Percentiles rank a stretch among this genome's conserved stretches.
phyloP scores from a whole-genome alignment of 2,329 filamentous ascomycete genomes.

The Proliferodiscus dingleyae region DNA sequence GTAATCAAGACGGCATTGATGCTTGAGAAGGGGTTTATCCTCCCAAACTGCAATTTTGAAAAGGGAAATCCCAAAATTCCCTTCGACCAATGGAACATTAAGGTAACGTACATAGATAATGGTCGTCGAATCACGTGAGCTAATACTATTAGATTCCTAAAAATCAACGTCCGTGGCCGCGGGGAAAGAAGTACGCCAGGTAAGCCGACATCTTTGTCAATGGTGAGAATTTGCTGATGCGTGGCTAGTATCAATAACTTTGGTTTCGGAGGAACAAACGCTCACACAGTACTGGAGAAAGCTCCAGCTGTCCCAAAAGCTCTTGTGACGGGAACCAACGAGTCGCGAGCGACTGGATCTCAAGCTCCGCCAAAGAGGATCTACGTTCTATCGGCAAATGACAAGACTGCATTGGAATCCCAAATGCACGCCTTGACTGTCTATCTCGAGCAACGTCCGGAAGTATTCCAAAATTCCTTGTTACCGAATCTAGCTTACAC shows the following conservation, averaged over 20 bases:
- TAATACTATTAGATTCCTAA: slow-evolving; percentile 30
- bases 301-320: slow-evolving; percentile 13
- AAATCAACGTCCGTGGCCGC: slow-evolving; percentile 23
- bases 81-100: slow-evolving; percentile 34
- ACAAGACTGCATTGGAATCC: slow-evolving; percentile 15
- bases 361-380: slow-evolving; percentile 13
- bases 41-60: slow-evolving; percentile 39
- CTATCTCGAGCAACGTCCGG: slow-evolving; percentile 23
- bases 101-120: slow-evolving; percentile 20
- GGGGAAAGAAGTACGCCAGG: slow-evolving; percentile 40
- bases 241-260: slow-evolving; percentile 33
- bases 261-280: slow-evolving; percentile 32
- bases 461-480: slow-evolving; percentile 22
- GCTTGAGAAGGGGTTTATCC: slow-evolving; percentile 40
- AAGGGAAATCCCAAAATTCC: slow-evolving; percentile 35
- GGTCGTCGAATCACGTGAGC: slow-evolving; percentile 28
- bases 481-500: slow-evolving; percentile 26
- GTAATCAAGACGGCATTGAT: slow-evolving; percentile 40
- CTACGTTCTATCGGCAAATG: slow-evolving; percentile 25
- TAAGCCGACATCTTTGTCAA: neutral
- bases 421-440: slow-evolving; percentile 17
- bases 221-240: neutral
- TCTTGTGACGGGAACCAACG: slow-evolving; percentile 8
- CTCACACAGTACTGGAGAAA: slow-evolving; percentile 34
- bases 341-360: slow-evolving; percentile 14